Percentiles rank a stretch among this genome's conserved stretches.
Conservation (phyloP, 495 filamentous ascomycete species). For the Trichocladium antarcticum region DNA sequence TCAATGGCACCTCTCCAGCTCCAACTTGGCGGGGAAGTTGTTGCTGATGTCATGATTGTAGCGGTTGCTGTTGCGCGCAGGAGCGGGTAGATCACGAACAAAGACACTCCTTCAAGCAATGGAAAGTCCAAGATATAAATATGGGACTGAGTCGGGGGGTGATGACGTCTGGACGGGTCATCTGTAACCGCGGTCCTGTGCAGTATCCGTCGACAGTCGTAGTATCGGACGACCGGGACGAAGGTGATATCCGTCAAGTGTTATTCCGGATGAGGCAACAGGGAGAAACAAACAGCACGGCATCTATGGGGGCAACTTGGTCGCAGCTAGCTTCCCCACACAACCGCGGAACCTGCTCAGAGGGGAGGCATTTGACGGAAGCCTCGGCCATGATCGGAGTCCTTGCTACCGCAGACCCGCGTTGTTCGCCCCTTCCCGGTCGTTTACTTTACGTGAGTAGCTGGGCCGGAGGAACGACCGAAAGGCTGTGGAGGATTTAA, state of each 20-base stretch:
- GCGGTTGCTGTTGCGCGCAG: neutral
- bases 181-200: too few species aligned
- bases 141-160: neutral
- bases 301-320: neutral
- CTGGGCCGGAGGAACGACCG: neutral
- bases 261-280: neutral
- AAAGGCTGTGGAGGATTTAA: slow-evolving; percentile 1
- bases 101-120: neutral
- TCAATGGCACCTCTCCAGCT: neutral
- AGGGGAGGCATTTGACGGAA: neutral
- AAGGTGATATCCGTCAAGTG: neutral
- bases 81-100: neutral
- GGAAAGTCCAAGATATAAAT: neutral
- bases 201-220: too few species aligned
- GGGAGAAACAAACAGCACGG: slow-evolving; percentile 1
- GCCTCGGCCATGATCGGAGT: neutral
- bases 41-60: neutral
- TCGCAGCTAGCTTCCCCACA: slow-evolving; percentile 8
- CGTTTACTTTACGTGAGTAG: neutral
- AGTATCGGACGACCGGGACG: neutral
- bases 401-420: slow-evolving; percentile 1
- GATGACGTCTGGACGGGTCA: neutral
- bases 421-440: slow-evolving; percentile 2
- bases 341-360: neutral
- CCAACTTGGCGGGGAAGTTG: slow-evolving; percentile 4